Base-by-base conservation (phyloP, 129 eudicot species). In the Sambucus nigra region DNA sequence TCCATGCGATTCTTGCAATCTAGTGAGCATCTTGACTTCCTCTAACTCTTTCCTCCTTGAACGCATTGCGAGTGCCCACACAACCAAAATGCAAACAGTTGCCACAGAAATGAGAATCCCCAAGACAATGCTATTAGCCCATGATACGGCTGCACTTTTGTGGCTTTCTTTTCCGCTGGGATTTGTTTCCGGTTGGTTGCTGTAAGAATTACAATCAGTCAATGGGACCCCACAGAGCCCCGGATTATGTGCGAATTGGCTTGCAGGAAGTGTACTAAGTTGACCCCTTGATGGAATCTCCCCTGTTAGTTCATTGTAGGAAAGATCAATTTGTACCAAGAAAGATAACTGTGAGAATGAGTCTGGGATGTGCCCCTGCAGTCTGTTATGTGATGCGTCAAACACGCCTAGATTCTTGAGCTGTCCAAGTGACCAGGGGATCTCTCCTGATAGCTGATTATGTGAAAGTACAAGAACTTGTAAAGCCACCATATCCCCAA, bases 331-430 rank as follows among this genome's bases (percentile, higher is more conserved):
- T 29, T 84, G 95, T 13, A 85, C 95, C 73, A 89, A 51, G 67
- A 85, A 85, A 9, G 95, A 76, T 5, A 89, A 75, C 52, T 73
- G 69, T 3, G 95, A 73, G 54, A 89, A 89, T 0, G 95, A 81
- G 12, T 85, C 95, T 0, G 98, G 98, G 42, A 89, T 89, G 47
- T 77, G 85, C 42, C 98, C 98, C 55, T 85, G 95, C 55, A 89
- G 58, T 65, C 95, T 64, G 48, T 89, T 89, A 45, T 76, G 76
- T 1, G 95, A 85, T 3, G 95, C 95, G 28, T 85, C 95, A 33
- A 89, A 85, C 21, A 89, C 95, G 14, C 95, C 98, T 56, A 89
- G 52, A 47, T 89, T 85, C 72, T 82, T 85, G 15, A 85, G 60
- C 56, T 79, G 80, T 23, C 95, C 95, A 46, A 89, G 75, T 7